These are phyloP conservation scores for Protomyces gravidus DNA, from an alignment of 1,139 yeast species.

Conservation along the genomic window DNA sequence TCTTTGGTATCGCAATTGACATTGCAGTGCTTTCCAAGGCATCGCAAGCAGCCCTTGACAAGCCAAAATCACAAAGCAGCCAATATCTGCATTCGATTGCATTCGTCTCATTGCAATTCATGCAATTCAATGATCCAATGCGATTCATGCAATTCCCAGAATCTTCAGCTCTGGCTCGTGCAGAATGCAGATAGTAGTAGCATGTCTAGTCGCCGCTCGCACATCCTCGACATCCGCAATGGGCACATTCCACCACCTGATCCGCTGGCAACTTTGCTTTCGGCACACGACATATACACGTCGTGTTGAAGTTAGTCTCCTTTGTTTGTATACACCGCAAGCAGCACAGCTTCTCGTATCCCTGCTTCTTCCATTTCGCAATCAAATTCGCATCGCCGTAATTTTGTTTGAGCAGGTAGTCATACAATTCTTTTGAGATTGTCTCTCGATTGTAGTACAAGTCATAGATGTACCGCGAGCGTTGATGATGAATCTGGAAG, in stretches of 20 bases:
- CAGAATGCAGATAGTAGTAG: too few species aligned
- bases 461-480: slow-evolving; percentile 71
- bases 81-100: too few species aligned
- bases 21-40: too few species aligned
- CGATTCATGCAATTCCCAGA: too few species aligned
- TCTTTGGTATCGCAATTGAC: too few species aligned
- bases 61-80: too few species aligned
- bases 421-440: slow-evolving; percentile 65
- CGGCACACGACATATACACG: slow-evolving; percentile 87
- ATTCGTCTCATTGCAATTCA: too few species aligned
- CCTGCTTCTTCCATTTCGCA: slow-evolving; percentile 54
- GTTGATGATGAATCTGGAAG: slow-evolving; percentile 64
- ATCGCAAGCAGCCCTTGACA: too few species aligned
- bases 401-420: slow-evolving; percentile 66
- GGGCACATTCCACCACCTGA: slow-evolving; percentile 57
- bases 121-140: too few species aligned
- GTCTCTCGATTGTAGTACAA: slow-evolving; percentile 65
- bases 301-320: slow-evolving; percentile 41
- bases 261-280: slow-evolving; percentile 46
- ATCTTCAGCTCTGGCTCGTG: too few species aligned
- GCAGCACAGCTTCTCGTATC: slow-evolving; percentile 85
- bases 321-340: slow-evolving; percentile 66
- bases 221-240: slow-evolving; percentile 89
- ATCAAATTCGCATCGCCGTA: slow-evolving; percentile 67
- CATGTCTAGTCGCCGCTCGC: slow-evolving; percentile 61